Evolutionary conservation across 805 yeast species (phyloP).

Genomic region (Metschnikowia picachoensis): DNA sequence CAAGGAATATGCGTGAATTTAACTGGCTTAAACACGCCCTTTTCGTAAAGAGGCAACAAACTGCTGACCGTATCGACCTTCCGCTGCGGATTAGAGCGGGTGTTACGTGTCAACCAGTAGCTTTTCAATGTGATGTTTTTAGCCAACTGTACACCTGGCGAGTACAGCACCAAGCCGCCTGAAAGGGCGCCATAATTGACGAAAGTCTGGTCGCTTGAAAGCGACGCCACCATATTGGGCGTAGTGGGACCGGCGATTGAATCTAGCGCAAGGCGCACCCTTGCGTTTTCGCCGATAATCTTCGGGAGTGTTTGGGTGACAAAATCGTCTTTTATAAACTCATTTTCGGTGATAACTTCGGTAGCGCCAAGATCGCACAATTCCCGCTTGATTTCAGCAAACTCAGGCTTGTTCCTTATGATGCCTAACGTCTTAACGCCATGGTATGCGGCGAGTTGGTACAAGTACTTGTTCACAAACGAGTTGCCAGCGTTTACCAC

Average conservation of each 20-base stretch:
- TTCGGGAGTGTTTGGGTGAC: slow-evolving; percentile 11
- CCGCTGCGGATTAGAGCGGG: slow-evolving; percentile 45
- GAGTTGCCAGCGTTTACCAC: slow-evolving; percentile 34
- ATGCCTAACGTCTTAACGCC: slow-evolving; percentile 28
- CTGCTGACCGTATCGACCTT: slow-evolving; percentile 54
- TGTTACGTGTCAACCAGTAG: slow-evolving; percentile 32
- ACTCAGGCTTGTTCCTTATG: slow-evolving; percentile 25
- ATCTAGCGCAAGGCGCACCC: slow-evolving; percentile 30
- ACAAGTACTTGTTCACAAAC: slow-evolving; percentile 28
- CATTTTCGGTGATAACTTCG: slow-evolving; percentile 27
- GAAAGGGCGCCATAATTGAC: slow-evolving; percentile 27
- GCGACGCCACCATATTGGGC: slow-evolving; percentile 20
- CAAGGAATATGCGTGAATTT: slow-evolving; percentile 41
- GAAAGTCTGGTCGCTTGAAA: slow-evolving; percentile 26
- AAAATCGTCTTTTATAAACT: slow-evolving; percentile 20
- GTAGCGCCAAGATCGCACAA: slow-evolving; percentile 31
- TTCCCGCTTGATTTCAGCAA: slow-evolving; percentile 16
- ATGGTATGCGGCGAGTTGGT: slow-evolving; percentile 24
- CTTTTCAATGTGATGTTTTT: slow-evolving; percentile 28
- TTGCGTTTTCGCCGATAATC: slow-evolving; percentile 18
- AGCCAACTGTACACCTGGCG: slow-evolving; percentile 25
- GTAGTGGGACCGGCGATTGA: slow-evolving; percentile 28
- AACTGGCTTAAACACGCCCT: slow-evolving; percentile 51
- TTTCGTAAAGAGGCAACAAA: slow-evolving; percentile 54
- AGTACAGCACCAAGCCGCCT: slow-evolving; percentile 18